Base-by-base conservation (phyloP, 164 flowering plant species). In the Chimonanthus salicifolius region DNA sequence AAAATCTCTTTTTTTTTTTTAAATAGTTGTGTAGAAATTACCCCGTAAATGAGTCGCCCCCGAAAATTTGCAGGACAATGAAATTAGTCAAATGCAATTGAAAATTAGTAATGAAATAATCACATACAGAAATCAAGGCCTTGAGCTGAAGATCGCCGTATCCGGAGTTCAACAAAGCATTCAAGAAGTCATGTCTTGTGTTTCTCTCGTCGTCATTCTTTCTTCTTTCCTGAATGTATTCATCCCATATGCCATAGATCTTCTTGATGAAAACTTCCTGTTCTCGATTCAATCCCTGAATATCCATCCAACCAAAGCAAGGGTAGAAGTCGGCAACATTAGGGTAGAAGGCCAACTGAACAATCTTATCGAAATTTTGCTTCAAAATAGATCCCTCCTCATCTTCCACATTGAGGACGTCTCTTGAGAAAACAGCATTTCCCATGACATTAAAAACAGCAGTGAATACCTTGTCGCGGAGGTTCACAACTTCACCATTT, bases 91-190 rank as follows among this genome's bases (percentile, higher is more conserved):
- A 16, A 16, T 58, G 62, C 68, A 65, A 65, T 2, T 21, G 2
- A 65, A 65, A 7, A 65, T 6, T 43, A 3, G 15, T 65, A 65
- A 33, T 13, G 16, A 65, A 65, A 33, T 33, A 33, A 33, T 33
- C 7, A 15, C 47, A 47, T 10, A 70, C 83, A 77, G 67, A 47
- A 54, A 78, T 67, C 74, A 78, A 50, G 13, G 72, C 33, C 54
- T 81, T 77, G 68, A 79, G 76, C 43, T 70, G 73, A 9, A 72
- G 74, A 62, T 79, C 80, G 0, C 46, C 44, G 10, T 72, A 71
- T 13, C 72, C 75, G 20, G 68, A 45, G 21, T 60, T 33, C 5
- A 78, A 72, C 72, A 78, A 67, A 8, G 69, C 62, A 13, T 76
- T 71, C 69, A 81, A 71, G 50, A 81, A 78, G 50, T 81, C 83